These are phyloP conservation scores for Lepidopterella palustris DNA, from an alignment of 495 filamentous ascomycete species.

Conservation along the genomic window DNA sequence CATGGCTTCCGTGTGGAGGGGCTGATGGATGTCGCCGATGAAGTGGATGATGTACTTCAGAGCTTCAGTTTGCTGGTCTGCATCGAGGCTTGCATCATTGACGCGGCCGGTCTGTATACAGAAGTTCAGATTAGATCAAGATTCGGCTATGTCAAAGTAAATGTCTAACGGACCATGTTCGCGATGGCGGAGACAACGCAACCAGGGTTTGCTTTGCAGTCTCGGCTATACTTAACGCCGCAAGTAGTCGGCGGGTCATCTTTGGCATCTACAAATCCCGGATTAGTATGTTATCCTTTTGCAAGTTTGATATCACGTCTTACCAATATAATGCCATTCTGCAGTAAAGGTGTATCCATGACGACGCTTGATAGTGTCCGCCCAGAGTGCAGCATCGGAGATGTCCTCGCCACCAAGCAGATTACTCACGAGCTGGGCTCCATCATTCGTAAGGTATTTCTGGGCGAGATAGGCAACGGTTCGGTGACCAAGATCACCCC, in stretches of 20 bases:
- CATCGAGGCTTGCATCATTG: conserved; percentile 25
- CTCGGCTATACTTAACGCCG: conserved; percentile 49
- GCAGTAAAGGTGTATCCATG: neutral
- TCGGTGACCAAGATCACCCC: conserved; percentile 17
- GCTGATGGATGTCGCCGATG: conserved; percentile 23
- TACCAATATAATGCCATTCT: conserved; percentile 13
- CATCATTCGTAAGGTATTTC: conserved; percentile 5
- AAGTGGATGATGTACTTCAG: conserved; percentile 52
- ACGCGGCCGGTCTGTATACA: conserved; percentile 35
- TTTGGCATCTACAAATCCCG: conserved; percentile 44
- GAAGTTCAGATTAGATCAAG: neutral
- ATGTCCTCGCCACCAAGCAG: conserved; percentile 2
- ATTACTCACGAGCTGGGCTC: neutral
- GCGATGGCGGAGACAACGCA: conserved; percentile 56
- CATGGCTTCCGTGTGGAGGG: conserved; percentile 16
- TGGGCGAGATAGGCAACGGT: conserved; percentile 17
- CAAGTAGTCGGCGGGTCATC: conserved; percentile 54
- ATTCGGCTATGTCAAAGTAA: neutral
- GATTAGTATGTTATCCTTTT: neutral
- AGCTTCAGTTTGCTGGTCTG: conserved; percentile 32
- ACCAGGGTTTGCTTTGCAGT: conserved; percentile 48
- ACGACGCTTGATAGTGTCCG: conserved; percentile 3
- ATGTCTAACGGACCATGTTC: conserved; percentile 46
- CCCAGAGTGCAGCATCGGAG: conserved; percentile 12
- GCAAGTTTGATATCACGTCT: neutral